A percentile compares a stretch with the other conserved stretches of the same genome.
Conservation (phyloP, 1,139 yeast species). For the Insectozyma bohioensis region DNA sequence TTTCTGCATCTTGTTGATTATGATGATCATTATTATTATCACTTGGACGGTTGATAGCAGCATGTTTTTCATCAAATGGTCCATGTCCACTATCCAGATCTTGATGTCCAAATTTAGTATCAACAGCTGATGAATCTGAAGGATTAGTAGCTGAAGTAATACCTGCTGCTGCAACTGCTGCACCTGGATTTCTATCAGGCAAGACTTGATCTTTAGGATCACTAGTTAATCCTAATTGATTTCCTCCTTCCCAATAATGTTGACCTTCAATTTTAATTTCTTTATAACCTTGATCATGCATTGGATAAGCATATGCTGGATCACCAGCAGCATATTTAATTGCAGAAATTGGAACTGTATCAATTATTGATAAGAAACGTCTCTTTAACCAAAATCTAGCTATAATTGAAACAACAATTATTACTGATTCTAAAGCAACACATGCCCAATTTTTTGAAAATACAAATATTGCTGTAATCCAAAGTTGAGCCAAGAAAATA, state of each 20-base stretch:
- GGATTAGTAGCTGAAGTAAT: constrained; percentile 4
- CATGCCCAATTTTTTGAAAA: constrained; percentile 76
- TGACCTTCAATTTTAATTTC: constrained; percentile 59
- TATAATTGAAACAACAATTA: constrained; percentile 50
- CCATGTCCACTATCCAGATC: constrained; percentile 19
- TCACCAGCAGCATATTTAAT: constrained; percentile 60
- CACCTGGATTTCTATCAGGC: constrained; percentile 16
- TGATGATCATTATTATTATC: constrained; percentile 7
- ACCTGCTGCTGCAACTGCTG: constrained; percentile 7
- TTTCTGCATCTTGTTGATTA: constrained; percentile 13
- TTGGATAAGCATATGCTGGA: constrained; percentile 47
- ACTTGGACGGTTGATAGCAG: constrained; percentile 8
- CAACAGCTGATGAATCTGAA: constrained; percentile 13
- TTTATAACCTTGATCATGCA: constrained; percentile 59
- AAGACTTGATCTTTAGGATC: constrained; percentile 28
- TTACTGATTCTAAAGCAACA: constrained; percentile 59
- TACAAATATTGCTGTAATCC: constrained; percentile 65
- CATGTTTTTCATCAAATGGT: constrained; percentile 12
- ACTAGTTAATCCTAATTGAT: constrained; percentile 35
- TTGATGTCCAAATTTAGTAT: constrained; percentile 16
- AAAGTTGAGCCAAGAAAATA: constrained; percentile 63
- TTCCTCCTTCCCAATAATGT: constrained; percentile 48
- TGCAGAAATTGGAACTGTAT: constrained; percentile 74
- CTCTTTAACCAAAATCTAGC: constrained; percentile 58
- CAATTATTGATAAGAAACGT: constrained; percentile 60